A percentile compares a stretch with the other conserved stretches of the same genome.
Evolutionary conservation across 306 rosid species (phyloP).

Genomic region (Acacia confusa): DNA sequence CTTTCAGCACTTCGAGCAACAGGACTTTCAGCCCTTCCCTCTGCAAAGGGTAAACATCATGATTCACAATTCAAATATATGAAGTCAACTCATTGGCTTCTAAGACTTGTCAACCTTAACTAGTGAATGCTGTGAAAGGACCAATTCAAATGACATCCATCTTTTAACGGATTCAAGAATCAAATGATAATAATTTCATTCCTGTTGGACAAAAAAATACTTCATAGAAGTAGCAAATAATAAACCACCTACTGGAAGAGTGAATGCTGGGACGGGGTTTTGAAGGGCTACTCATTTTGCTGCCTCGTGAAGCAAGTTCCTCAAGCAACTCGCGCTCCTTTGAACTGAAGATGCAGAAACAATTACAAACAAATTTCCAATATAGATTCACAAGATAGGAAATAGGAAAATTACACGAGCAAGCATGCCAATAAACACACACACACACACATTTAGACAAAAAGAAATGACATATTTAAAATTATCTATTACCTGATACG

Average conservation of each 20-base stretch:
- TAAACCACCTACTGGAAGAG: constrained; percentile 60
- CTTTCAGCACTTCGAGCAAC: constrained; percentile 50
- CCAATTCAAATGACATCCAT: constrained; percentile 14
- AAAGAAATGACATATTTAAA: constrained; percentile 24
- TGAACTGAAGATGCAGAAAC: constrained; percentile 48
- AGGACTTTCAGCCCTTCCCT: constrained; percentile 53
- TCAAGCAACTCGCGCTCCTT: constrained; percentile 88
- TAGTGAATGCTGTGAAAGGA: constrained; percentile 2
- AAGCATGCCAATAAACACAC: not conserved
- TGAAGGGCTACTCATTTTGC: constrained; percentile 50
- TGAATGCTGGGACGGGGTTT: constrained; percentile 54
- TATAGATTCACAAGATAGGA: constrained; percentile 6
- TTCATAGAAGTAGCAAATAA: constrained; percentile 4
- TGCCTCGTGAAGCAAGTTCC: constrained; percentile 68
- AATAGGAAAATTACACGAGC: constrained; percentile 12
- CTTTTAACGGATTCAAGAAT: not conserved
- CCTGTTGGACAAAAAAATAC: not conserved
- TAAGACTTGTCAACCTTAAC: constrained; percentile 9
- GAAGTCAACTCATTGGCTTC: constrained; percentile 9
- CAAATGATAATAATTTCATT: constrained; percentile 3
- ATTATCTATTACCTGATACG: constrained; percentile 68
- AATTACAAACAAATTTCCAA: constrained; percentile 21
- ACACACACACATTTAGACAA: not conserved
- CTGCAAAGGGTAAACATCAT: constrained; percentile 43
- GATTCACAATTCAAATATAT: constrained; percentile 28